phyloP scores from a whole-genome alignment of 768 basidiomycete species.

The Gyrodon lividus region DNA sequence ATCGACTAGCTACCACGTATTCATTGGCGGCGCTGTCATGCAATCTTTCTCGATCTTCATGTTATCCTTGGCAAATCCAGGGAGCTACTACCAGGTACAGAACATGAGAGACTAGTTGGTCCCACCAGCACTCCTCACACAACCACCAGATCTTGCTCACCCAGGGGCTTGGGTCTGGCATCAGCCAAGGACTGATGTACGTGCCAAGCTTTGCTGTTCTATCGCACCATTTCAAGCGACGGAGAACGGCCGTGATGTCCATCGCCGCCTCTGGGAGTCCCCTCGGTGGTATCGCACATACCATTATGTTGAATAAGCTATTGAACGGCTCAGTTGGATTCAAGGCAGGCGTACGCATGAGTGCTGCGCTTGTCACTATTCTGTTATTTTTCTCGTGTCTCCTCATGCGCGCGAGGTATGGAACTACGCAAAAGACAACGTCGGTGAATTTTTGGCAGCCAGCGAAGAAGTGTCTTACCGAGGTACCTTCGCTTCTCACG shows the following conservation, averaged over 20 bases:
- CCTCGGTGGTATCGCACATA: conserved; percentile 54
- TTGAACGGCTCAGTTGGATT: conserved; percentile 46
- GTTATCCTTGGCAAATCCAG: conserved; percentile 36
- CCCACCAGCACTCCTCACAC: neutral
- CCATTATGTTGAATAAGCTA: conserved; percentile 57
- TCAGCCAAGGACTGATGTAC: conserved; percentile 44
- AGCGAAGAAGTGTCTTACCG: conserved; percentile 20
- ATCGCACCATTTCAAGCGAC: conserved; percentile 44
- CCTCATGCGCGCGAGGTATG: conserved; percentile 36
- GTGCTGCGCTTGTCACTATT: conserved; percentile 38
- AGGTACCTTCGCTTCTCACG: conserved; percentile 25
- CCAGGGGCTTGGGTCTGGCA: conserved; percentile 44
- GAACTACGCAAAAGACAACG: neutral
- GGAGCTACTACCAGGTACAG: conserved; percentile 35
- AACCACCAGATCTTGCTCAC: conserved; percentile 38
- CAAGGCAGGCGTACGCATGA: conserved; percentile 37
- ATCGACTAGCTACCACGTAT: conserved; percentile 2
- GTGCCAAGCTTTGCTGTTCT: conserved; percentile 43
- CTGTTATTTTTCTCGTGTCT: conserved; percentile 38
- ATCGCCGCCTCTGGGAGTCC: conserved; percentile 47
- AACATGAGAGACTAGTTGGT: neutral
- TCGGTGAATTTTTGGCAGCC: conserved; percentile 17
- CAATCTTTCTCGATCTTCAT: conserved; percentile 35
- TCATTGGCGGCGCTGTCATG: conserved; percentile 25
- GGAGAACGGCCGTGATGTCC: conserved; percentile 44